These are phyloP conservation scores for Eimeria tenella DNA, from an alignment of 169 alveolate genomes.

Conservation along the genomic window DNA sequence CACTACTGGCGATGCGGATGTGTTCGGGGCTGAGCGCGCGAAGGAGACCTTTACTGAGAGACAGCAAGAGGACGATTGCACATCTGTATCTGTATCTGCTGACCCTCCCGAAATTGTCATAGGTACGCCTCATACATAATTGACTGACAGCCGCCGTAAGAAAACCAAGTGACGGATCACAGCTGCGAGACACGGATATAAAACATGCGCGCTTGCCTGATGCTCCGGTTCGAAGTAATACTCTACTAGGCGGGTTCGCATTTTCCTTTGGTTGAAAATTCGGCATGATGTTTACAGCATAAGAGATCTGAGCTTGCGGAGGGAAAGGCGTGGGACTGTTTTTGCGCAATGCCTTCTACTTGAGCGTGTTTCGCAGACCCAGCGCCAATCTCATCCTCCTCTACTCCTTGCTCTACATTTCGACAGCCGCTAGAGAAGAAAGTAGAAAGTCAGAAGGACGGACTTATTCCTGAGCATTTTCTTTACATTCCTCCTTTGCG, in stretches of 20 bases:
- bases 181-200: no score
- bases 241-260: no score
- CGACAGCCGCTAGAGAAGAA: not conserved
- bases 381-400: not conserved
- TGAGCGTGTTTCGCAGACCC: not conserved
- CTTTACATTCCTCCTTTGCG: constrained; percentile 64
- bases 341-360: not conserved
- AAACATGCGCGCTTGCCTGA: no score
- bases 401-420: not conserved
- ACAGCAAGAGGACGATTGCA: not conserved
- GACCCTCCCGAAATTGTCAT: not conserved
- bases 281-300: no score
- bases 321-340: not conserved
- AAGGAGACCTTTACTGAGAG: not conserved
- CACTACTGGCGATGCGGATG: constrained; percentile 41
- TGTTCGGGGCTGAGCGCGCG: not conserved
- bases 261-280: no score
- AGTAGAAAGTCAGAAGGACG: not conserved
- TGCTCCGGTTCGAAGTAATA: no score
- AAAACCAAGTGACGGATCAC: no score
- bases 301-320: no score
- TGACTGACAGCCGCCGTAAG: no score
- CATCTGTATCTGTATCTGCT: constrained; percentile 26
- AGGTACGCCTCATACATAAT: not conserved
- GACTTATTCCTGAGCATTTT: constrained; percentile 44